Base-by-base conservation (phyloP, 352 stramenopile species). In the Phytopythium montanum region DNA sequence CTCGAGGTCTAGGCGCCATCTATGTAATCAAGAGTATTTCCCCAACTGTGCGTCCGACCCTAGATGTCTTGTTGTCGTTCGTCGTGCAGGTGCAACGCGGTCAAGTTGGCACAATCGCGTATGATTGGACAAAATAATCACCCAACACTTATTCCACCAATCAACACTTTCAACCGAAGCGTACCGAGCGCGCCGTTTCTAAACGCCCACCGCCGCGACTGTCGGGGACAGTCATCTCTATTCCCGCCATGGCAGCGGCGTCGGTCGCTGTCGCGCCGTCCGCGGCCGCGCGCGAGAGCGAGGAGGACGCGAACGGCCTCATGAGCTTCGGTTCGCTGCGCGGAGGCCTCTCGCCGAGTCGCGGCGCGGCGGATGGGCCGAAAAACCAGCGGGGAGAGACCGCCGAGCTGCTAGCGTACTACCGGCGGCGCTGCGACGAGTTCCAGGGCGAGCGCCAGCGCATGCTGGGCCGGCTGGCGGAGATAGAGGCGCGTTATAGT, bases 391-490 rank as follows among this genome's bases (percentile, higher is more conserved):
- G 10, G 0, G 14, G 33, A 28, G 54, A 67, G 28, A 29, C 57
- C 21, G 59, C 45, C 14, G 64, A 69, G 49, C 50, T 92, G 51
- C 72, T 92, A 10, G 73, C 62, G 23, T 92, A 81, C 57, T 92
- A 92, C 48, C 76, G 80, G 10, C 68, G 85, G 48, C 70, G 80
- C 25, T 88, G 78, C 51, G 75, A 85, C 34, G 59, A 85, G 41
- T 92, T 92, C 65, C 76, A 90, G 58, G 25, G 59, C 16, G 82
- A 92, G 65, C 77, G 80, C 13, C 72, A 87, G 51, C 59, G 64
- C 33, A 75, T 73, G 38, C 60, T 92, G 46, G 66, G 77, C 28
- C 74, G 74, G 31, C 70, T 92, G 31, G 71, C 74, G 42, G 68
- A 79, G 53, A 73, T 88, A 7, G 76, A 90, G 71, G 81, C 87